These are phyloP conservation scores for Leishmania turanica DNA, from an alignment of 208 protist genomes.

Conservation along the genomic window DNA sequence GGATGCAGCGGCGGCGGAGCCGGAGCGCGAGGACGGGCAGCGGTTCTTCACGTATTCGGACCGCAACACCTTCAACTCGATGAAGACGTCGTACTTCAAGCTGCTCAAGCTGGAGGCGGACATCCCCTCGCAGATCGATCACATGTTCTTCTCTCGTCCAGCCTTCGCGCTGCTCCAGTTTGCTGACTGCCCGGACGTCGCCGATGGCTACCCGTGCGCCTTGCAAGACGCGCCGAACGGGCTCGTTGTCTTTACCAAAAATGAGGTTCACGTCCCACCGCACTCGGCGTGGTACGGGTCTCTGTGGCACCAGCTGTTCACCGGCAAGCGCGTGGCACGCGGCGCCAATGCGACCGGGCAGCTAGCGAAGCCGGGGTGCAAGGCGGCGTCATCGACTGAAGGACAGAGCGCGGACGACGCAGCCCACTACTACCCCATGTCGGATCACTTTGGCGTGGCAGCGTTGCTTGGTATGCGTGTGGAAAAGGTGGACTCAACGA, in stretches of 20 bases:
- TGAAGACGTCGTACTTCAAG: conserved; percentile 78
- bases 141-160: conserved; percentile 71
- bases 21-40: conserved; percentile 23
- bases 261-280: conserved; percentile 49
- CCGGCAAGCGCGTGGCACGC: neutral
- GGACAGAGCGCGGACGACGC: neutral
- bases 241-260: conserved; percentile 76
- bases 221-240: conserved; percentile 46
- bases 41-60: conserved; percentile 73
- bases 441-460: conserved; percentile 90
- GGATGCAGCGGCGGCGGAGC: conserved; percentile 21
- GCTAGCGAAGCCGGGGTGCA: neutral
- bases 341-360: neutral
- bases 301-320: conserved; percentile 31
- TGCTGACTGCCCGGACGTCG: conserved; percentile 75
- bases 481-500: conserved; percentile 10
- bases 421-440: conserved; percentile 54
- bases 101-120: conserved; percentile 73
- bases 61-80: conserved; percentile 78
- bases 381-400: neutral
- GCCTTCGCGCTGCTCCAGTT: conserved; percentile 60
- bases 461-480: conserved; percentile 46
- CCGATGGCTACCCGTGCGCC: conserved; percentile 38
- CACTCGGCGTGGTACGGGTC: conserved; percentile 14
- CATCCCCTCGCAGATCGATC: conserved; percentile 84